Evolutionary conservation across 768 basidiomycete genomes (phyloP), one percentile per base, ranked within the genome.

Genomic region (Daedalea quercina): DNA sequence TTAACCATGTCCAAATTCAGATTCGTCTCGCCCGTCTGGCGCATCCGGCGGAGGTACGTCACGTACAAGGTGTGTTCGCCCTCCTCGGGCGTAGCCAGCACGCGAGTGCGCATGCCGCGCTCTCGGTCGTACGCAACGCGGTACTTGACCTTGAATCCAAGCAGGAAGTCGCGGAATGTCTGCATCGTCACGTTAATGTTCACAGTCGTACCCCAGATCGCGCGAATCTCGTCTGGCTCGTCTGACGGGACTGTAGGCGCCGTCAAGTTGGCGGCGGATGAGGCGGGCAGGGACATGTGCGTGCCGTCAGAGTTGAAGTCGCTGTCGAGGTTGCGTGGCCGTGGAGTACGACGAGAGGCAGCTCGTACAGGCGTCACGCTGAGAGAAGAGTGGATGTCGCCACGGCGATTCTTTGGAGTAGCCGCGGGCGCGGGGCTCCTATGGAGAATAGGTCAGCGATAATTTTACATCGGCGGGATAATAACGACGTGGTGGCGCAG

Each of bases 161-260:
- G 83, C 52, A 99, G 70, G 67, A 97, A 97, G 34, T 88, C 84
- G 48, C 84, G 80, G 73, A 97, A 98, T 19, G 86, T 69, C 61
- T 84, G 86, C 90, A 97, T 96, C 12, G 90, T 87, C 66, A 95
- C 89, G 2, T 83, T 78, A 24, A 99, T 77, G 58, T 90, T 89
- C 61, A 99, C 94, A 1, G 91, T 94, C 0, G 96, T 99, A 26
- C 96, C 96, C 95, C 96, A 99, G 55, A 99, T 91, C 22, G 92
- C 93, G 51, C 90, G 79, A 47, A 92, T 87, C 59, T 90, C 90
- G 0, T 85, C 86, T 51, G 86, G 85, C 55, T 87, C 85, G 55
- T 86, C 88, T 12, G 79, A 81, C 13, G 79, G 81, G 1, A 67
- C 76, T 25, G 73, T 77, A 15, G 78, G 82, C 7, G 76, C 87